Evolutionary conservation across 1,139 yeast species (phyloP).

Genomic region (Zygoascus hellenicus): DNA sequence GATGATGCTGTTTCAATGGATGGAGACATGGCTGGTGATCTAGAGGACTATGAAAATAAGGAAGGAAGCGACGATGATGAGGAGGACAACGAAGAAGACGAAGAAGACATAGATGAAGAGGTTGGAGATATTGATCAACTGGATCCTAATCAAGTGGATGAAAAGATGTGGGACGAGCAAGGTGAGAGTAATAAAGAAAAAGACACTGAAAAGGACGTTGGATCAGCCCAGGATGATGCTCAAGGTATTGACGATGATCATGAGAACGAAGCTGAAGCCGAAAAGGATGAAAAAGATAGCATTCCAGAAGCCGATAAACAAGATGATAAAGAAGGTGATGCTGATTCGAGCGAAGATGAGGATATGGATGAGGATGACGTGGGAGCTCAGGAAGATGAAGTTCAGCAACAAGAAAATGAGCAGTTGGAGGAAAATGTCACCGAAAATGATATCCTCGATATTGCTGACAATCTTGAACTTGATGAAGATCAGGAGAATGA

Average conservation of each 20-base stretch:
- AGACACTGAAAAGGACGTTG: constrained; percentile 59
- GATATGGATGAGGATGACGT: constrained; percentile 71
- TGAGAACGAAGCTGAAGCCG: constrained; percentile 29
- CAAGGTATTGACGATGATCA: constrained; percentile 56
- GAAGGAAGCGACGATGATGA: constrained; percentile 56
- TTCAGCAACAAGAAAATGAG: constrained; percentile 66
- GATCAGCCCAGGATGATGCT: constrained; percentile 80
- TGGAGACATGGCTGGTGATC: constrained; percentile 94
- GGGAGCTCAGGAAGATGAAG: constrained; percentile 82
- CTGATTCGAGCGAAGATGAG: constrained; percentile 38
- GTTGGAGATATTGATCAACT: constrained; percentile 83
- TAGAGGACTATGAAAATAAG: constrained; percentile 63
- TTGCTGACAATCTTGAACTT: constrained; percentile 32
- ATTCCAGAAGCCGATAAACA: constrained; percentile 36
- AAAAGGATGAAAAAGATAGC: constrained; percentile 27
- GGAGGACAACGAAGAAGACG: constrained; percentile 40
- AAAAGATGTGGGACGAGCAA: constrained; percentile 97
- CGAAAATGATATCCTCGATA: constrained; percentile 35
- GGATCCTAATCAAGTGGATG: constrained; percentile 94
- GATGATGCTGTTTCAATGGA: constrained; percentile 63
- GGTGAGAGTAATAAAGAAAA: constrained; percentile 58
- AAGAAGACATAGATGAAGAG: constrained; percentile 72
- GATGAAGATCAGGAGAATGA: constrained; percentile 33
- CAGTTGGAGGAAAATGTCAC: constrained; percentile 39
- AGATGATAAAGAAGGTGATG: constrained; percentile 39